Base-by-base conservation (phyloP, 345 rosid species). In the Mallotus nudiflorus region DNA sequence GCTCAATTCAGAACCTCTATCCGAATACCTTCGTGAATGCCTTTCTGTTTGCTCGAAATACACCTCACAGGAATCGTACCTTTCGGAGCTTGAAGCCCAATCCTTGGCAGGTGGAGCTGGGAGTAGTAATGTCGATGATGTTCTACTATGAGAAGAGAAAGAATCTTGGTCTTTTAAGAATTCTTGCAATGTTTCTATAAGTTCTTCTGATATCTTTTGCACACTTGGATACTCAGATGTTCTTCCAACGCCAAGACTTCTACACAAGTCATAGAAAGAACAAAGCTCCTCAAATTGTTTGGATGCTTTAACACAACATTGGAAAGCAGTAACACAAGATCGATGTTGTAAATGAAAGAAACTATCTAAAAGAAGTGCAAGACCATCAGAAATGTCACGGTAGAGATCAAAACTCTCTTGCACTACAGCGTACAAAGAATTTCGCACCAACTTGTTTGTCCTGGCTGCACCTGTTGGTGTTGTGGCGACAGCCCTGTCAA, bases 391-490 rank as follows among this genome's bases (percentile, higher is more conserved):
- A 9, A 88, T 85, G 40, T 95, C 97, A 8, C 75, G 84, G 73
- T 95, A 90, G 1, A 88, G 83, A 73, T 88, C 90, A n/a, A 92
- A 91, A 74, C 91, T 93, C 71, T 93, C 98, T 72, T 79, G 83
- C 0, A 81, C 83, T 10, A 93, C 61, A 0, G 89, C 83, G 44
- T 89, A 82, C 4, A 89, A 78, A 25, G 86, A 82, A 61, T 74
- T 58, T 28, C 71, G 85, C 18, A 89, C 87, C 57, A 94, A 68
- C 67, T 66, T 78, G 81, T 86, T 85, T 5, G 77, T 18, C 73
- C 72, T 84, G 27, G 98, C 88, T 1, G 82, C 82, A 7, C 91
- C 96, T 0, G 93, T 84, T 0, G 98, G 97, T 31, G 77, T 77
- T 1, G 87, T 81, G 24, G 85, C 85, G 6, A 90, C 80, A 13